A percentile compares a stretch with the other conserved stretches of the same genome.
These are phyloP conservation scores for Ceratobasidium sp. DNA, from an alignment of 1,284 basidiomycete species.

Conservation along the genomic window DNA sequence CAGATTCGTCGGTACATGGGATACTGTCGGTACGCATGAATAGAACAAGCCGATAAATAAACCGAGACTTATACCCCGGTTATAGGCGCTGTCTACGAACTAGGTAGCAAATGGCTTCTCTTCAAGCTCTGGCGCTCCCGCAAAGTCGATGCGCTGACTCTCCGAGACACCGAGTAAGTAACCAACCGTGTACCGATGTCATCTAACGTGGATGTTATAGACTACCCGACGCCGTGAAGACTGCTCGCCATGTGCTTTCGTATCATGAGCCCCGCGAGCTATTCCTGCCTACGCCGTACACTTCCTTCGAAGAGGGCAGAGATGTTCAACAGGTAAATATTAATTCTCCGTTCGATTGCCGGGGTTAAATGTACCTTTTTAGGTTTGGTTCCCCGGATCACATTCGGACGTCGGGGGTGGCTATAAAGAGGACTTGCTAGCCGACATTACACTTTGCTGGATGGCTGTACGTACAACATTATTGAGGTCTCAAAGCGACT, in stretches of 20 bases:
- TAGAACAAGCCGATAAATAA: too few relatives aligned
- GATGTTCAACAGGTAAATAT: conserved; percentile 21
- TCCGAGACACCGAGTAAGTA: not conserved
- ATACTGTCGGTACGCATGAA: conserved; percentile 20
- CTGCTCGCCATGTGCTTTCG: conserved; percentile 38
- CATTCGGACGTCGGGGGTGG: conserved; percentile 47
- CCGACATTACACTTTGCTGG: conserved; percentile 45
- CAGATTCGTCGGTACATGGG: conserved; percentile 29
- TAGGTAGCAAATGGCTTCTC: too few relatives aligned
- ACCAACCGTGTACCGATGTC: not conserved
- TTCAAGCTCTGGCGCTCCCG: not conserved
- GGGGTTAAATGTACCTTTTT: not conserved
- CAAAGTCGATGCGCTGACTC: not conserved
- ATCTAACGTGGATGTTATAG: not conserved
- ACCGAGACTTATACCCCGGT: too few relatives aligned
- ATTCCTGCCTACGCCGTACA: conserved; percentile 25
- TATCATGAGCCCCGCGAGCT: conserved; percentile 41
- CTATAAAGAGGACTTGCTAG: conserved; percentile 39
- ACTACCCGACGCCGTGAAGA: conserved; percentile 28
- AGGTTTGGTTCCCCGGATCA: conserved; percentile 44
- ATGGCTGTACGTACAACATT: conserved; percentile 34
- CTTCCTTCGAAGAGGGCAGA: not conserved
- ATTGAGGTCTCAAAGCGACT: not conserved
- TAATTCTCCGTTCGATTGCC: not conserved
- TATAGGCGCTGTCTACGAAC: not conserved